Conservation (phyloP, 768 basidiomycete species). For the Chiua virens region DNA sequence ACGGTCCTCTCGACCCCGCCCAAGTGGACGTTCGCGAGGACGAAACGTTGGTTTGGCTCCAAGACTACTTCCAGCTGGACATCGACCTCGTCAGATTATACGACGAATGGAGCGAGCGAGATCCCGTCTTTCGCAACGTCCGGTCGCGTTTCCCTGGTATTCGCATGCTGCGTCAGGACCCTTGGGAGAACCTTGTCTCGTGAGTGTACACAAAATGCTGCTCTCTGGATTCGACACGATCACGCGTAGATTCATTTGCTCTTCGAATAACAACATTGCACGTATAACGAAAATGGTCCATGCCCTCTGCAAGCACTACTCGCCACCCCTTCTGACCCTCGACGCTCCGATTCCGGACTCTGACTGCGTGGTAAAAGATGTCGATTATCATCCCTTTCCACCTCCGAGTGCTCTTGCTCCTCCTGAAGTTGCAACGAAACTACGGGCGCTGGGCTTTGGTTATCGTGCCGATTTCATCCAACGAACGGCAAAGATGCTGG, state of each 20-base stretch:
- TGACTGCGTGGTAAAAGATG: slow-evolving; percentile 32
- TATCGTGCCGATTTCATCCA: slow-evolving; percentile 93
- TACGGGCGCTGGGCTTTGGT: slow-evolving; percentile 90
- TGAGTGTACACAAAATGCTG: slow-evolving; percentile 42
- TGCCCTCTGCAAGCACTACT: slow-evolving; percentile 74
- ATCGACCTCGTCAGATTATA: slow-evolving; percentile 73
- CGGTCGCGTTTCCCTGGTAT: slow-evolving; percentile 75
- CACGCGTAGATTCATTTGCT: slow-evolving; percentile 84
- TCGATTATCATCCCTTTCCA: slow-evolving; percentile 81
- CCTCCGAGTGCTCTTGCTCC: slow-evolving; percentile 64
- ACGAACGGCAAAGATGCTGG: slow-evolving; percentile 75
- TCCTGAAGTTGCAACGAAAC: slow-evolving; percentile 53
- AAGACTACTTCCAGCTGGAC: slow-evolving; percentile 88
- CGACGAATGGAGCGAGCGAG: slow-evolving; percentile 67
- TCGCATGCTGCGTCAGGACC: slow-evolving; percentile 86
- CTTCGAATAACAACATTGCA: slow-evolving; percentile 93
- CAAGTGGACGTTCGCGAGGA: slow-evolving; percentile 44
- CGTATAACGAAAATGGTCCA: slow-evolving; percentile 95
- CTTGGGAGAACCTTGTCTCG: slow-evolving; percentile 96
- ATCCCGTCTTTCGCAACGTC: slow-evolving; percentile 70
- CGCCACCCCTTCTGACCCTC: slow-evolving; percentile 61
- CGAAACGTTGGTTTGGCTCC: slow-evolving; percentile 73
- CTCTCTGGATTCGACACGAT: slow-evolving; percentile 10
- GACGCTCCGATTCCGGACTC: slow-evolving; percentile 30
- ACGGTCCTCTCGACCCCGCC: slow-evolving; percentile 31